phyloP scores from a whole-genome alignment of 345 rosid genomes.

The Populus simonii region DNA sequence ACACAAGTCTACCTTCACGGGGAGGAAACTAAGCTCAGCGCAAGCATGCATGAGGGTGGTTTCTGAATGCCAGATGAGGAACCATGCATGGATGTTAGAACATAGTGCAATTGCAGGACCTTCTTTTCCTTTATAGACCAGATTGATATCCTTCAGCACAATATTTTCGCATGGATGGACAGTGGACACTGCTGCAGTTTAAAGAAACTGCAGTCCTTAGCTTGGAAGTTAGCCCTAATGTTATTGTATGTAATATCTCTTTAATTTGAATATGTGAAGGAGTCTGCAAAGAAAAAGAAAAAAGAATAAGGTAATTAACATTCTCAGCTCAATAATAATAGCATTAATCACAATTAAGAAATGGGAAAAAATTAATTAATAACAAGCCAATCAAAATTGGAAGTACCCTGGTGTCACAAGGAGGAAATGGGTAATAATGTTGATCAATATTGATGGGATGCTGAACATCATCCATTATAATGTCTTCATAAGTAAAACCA shows the following conservation, averaged over 20 bases:
- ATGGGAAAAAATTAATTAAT: background rate
- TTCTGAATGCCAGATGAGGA: conserved; percentile 10
- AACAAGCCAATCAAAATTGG: no score
- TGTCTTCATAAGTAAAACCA: background rate
- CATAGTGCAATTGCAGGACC: conserved; percentile 29
- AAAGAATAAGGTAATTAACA: no score
- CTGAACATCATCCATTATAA: background rate
- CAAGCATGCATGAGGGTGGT: conserved; percentile 25
- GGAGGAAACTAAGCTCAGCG: background rate
- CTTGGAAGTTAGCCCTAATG: conserved; percentile 31
- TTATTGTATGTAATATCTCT: conserved; percentile 30
- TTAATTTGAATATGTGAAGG: conserved; percentile 30
- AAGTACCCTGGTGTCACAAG: conserved; percentile 17
- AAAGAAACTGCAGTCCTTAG: conserved; percentile 19
- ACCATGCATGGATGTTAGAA: conserved; percentile 25
- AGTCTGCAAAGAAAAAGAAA: conserved; percentile 1
- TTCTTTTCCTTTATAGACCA: conserved; percentile 7
- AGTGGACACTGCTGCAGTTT: conserved; percentile 16
- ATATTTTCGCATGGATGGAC: conserved; percentile 22
- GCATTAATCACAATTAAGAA: background rate
- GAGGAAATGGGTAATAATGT: conserved; percentile 2
- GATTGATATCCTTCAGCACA: conserved; percentile 18
- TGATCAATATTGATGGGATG: background rate
- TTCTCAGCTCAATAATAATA: no score
- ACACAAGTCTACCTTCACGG: no score